These are phyloP conservation scores for Paramecium sonneborni DNA, from an alignment of 73 alveolate genomes.

Conservation along the genomic window DNA sequence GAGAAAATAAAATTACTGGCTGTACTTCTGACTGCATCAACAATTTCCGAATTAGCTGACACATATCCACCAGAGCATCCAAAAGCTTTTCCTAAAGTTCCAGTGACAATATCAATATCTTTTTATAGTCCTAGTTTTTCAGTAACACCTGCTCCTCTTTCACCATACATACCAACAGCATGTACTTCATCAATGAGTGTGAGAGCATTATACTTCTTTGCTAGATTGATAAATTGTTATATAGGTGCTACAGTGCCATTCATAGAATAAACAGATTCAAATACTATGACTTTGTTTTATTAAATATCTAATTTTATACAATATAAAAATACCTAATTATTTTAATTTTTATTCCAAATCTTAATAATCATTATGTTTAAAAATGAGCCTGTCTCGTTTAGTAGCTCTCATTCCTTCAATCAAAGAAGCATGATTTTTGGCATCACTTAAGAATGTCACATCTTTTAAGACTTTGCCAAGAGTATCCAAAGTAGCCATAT, in stretches of 20 bases:
- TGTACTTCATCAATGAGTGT: constrained; percentile 86
- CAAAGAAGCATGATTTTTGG: constrained; percentile 83
- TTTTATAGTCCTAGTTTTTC: constrained; percentile 68
- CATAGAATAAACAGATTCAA: constrained; percentile 87
- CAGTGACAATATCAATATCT: constrained; percentile 73
- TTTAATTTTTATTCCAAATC: constrained; percentile 72
- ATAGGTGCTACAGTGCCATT: constrained; percentile 78
- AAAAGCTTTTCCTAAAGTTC: constrained; percentile 85
- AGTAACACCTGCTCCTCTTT: constrained; percentile 81
- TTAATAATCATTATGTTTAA: constrained; percentile 77
- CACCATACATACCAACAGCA: constrained; percentile 87
- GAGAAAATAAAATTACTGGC: constrained; percentile 83
- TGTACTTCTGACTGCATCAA: constrained; percentile 74
- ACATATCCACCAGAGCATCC: constrained; percentile 89
- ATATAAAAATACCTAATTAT: constrained; percentile 35
- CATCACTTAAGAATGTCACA: constrained; percentile 77
- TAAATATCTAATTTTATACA: constrained; percentile 51
- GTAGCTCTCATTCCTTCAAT: constrained; percentile 79
- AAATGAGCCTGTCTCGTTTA: constrained; percentile 70
- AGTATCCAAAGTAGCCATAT: constrained; percentile 78
- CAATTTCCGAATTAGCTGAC: constrained; percentile 66
- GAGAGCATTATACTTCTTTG: constrained; percentile 77
- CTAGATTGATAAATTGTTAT: constrained; percentile 69
- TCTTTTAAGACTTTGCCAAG: constrained; percentile 71
- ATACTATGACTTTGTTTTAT: constrained; percentile 73